A percentile compares a stretch with the other conserved stretches of the same genome.
Evolutionary conservation across 495 filamentous ascomycete species (phyloP).

Genomic region (Penicillium atrosanguineum): DNA sequence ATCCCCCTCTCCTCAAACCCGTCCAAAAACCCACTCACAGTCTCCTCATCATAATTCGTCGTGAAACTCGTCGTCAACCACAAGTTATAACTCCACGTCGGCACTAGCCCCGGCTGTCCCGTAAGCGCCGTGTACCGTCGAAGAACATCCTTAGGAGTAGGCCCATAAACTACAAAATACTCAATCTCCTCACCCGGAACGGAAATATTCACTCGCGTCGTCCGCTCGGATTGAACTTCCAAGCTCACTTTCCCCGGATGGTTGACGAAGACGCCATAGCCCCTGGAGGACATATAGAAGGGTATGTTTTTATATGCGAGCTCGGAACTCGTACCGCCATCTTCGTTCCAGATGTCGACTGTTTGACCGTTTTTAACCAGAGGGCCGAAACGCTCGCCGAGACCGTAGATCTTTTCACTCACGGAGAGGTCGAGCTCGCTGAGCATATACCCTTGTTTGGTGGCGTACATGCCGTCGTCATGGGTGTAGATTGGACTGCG

Average conservation of each 20-base stretch:
- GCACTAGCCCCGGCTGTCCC: conserved; percentile 56
- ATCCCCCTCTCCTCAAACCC: conserved; percentile 64
- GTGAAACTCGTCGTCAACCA: conserved; percentile 73
- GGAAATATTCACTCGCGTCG: conserved; percentile 61
- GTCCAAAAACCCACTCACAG: conserved; percentile 64
- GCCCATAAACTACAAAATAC: conserved; percentile 64
- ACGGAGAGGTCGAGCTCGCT: conserved; percentile 61
- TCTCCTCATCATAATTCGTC: conserved; percentile 66
- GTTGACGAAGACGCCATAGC: conserved; percentile 72
- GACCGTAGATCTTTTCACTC: conserved; percentile 65
- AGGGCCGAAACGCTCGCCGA: conserved; percentile 68
- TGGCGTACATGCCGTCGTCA: conserved; percentile 53
- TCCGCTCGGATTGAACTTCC: conserved; percentile 67
- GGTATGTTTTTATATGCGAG: conserved; percentile 74
- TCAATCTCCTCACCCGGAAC: conserved; percentile 59
- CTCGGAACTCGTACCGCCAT: conserved; percentile 68
- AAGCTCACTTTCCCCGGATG: conserved; percentile 57
- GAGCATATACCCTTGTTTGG: conserved; percentile 59
- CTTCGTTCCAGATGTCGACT: conserved; percentile 68
- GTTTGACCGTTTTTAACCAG: conserved; percentile 69
- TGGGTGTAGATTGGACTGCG: conserved; percentile 46
- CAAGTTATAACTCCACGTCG: conserved; percentile 68
- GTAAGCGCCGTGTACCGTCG: conserved; percentile 61
- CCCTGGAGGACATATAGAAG: conserved; percentile 65
- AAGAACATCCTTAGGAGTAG: conserved; percentile 64